Conservation (phyloP, 148 eudicot genomes). For the Spergularia bocconei region DNA sequence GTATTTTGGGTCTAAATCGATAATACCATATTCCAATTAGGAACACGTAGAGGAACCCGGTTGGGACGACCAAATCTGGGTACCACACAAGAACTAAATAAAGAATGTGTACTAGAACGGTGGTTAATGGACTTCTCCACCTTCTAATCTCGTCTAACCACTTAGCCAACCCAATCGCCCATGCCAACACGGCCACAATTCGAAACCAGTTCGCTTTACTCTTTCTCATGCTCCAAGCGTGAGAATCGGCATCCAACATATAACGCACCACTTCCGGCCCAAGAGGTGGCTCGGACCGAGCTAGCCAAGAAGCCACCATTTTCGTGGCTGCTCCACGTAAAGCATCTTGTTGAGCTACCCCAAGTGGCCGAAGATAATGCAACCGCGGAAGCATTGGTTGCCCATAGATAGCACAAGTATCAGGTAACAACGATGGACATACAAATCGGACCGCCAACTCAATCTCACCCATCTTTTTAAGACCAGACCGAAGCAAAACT, state of each 20-base stretch:
- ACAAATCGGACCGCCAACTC: constrained; percentile 85
- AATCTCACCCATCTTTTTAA: constrained; percentile 94
- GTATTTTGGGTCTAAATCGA: constrained; percentile 83
- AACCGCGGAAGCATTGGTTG: constrained; percentile 81
- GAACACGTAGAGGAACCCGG: constrained; percentile 77
- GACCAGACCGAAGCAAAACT: constrained; percentile 53
- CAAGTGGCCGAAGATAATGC: constrained; percentile 93
- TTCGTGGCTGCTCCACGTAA: constrained; percentile 74
- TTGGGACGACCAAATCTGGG: constrained; percentile 93
- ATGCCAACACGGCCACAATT: constrained; percentile 77
- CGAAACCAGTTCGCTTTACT: constrained; percentile 94
- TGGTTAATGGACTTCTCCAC: constrained; percentile 87
- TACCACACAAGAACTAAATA: constrained; percentile 92
- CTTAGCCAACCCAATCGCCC: constrained; percentile 86
- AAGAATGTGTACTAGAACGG: constrained; percentile 71
- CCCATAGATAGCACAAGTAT: constrained; percentile 73
- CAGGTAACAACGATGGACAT: constrained; percentile 79
- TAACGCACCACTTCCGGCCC: constrained; percentile 85
- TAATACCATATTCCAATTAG: constrained; percentile 91
- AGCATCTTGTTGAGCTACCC: constrained; percentile 92
- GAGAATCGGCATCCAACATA: constrained; percentile 89
- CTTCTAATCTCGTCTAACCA: constrained; percentile 78
- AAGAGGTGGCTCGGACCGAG: constrained; percentile 83
- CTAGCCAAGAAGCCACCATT: constrained; percentile 87
- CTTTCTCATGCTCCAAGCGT: constrained; percentile 94